Evolutionary conservation across 2,329 filamentous ascomycete genomes (phyloP).

Genomic region (Cordyceps pruinosa): DNA sequence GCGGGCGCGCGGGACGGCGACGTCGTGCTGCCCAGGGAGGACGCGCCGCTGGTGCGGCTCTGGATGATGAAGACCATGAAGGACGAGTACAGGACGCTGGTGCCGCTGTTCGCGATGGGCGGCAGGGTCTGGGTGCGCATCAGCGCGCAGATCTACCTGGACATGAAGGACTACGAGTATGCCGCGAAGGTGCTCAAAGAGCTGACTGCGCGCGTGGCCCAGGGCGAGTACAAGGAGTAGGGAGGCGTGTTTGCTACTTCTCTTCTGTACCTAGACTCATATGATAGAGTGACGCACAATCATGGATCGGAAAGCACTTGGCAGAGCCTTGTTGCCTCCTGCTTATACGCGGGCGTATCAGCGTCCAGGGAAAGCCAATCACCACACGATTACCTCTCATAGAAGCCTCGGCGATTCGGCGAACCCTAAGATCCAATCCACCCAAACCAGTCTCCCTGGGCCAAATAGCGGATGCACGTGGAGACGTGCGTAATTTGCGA

Average conservation of each 20-base stretch:
- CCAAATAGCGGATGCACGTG: not conserved
- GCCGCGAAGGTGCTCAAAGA: constrained; percentile 51
- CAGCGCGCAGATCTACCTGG: constrained; percentile 81
- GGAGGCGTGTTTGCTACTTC: no score
- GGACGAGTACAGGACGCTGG: constrained; percentile 61
- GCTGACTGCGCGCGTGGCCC: constrained; percentile 34
- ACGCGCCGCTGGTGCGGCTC: constrained; percentile 35
- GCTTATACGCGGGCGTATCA: constrained; percentile 2
- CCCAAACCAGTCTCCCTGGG: not conserved
- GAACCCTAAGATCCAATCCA: not conserved
- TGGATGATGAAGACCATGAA: constrained; percentile 54
- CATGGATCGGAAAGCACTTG: not conserved
- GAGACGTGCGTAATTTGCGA: constrained; percentile 8
- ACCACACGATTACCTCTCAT: not conserved
- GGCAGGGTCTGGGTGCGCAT: constrained; percentile 63
- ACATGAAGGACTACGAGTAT: constrained; percentile 70
- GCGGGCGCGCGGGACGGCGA: constrained; percentile 23
- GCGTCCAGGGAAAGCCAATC: not conserved
- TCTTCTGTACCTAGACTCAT: no score
- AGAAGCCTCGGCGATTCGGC: constrained; percentile 6
- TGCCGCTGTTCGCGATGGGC: constrained; percentile 56
- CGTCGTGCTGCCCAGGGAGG: constrained; percentile 23
- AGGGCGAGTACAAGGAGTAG: constrained; percentile 24
- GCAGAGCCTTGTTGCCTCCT: not conserved
- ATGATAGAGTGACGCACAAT: no score